Evolutionary conservation across 306 rosid genomes (phyloP), one percentile per base, ranked within the genome.

Genomic region (Biancaea sappan): DNA sequence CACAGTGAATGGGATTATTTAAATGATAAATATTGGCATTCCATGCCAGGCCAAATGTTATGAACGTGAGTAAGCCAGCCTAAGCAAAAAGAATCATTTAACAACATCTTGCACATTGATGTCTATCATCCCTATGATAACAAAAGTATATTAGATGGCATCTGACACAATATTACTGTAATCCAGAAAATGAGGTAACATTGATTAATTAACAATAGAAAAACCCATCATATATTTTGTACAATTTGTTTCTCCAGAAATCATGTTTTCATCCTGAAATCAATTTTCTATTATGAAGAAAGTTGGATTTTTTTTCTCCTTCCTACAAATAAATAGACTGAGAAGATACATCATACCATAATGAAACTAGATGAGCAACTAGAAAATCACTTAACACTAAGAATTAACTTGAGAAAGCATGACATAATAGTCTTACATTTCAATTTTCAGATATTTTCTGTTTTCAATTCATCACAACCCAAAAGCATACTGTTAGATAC

Each of bases 11-110:
- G 38, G 34, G 34, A 69, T 37, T 50, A 68, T 24, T 62, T 61
- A 44, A 9, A 54, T 62, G 44, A 69, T 61, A 44, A 9, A 54
- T 62, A 53, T 29, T 22, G 34, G 22, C 4, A 37, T 26, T 59
- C 40, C 66, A 67, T 66, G 43, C 57, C 16, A 82, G 61, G 68
- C 25, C 54, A 69, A 37, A 75, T 38, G 48, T 22, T 46, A 56
- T 28, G 19, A 38, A 59, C 35, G 41, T 47, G 31, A 25, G 52
- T 63, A 1, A 28, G 54, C 65, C 29, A 46, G 38, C 21, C 29
- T 31, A 9, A 41, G 44, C n/a, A 48, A 44, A 69, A 24, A 14
- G 18, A 69, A 53, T 21, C 6, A 25, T 14, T 63, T 34, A 28
- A 62, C 8, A 53, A 22, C 22, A 28, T 40, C 35, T 25, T 56